Evolutionary conservation across 2,329 filamentous ascomycete genomes (phyloP).

Genomic region (Chaetomium sp.): DNA sequence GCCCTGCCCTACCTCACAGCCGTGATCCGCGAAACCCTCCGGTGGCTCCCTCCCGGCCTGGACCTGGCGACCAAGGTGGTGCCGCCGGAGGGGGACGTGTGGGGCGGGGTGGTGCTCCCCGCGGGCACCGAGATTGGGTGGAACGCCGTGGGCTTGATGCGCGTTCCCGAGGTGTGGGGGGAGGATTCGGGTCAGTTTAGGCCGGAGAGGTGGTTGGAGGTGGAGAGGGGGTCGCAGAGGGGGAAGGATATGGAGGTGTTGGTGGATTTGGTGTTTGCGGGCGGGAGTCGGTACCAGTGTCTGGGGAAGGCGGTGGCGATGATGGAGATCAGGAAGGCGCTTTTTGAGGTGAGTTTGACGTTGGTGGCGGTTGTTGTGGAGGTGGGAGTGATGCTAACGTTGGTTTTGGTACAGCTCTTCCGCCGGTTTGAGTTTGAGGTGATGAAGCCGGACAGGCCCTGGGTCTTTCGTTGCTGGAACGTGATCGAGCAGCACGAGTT

Average conservation of each 20-base stretch:
- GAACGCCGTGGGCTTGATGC: constrained; percentile 31
- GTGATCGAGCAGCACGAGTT: constrained; percentile 1
- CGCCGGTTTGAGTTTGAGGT: constrained; percentile 36
- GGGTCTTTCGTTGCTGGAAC: constrained; percentile 12
- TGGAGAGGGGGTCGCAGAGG: constrained; percentile 26
- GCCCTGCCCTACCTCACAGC: not conserved
- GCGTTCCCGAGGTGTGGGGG: constrained; percentile 37
- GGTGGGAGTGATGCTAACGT: not conserved
- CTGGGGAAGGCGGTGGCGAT: constrained; percentile 46
- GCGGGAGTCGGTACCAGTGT: constrained; percentile 42
- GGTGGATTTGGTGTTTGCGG: constrained; percentile 43
- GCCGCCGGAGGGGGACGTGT: constrained; percentile 34
- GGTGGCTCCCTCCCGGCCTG: constrained; percentile 27
- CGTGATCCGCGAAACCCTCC: constrained; percentile 11
- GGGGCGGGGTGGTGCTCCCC: constrained; percentile 35
- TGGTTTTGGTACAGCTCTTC: constrained; percentile 1
- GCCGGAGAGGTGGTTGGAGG: constrained; percentile 50
- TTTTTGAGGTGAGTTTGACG: constrained; percentile 43
- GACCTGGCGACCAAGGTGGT: constrained; percentile 32
- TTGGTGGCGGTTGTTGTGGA: not conserved
- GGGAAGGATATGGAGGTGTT: constrained; percentile 18
- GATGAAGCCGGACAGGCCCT: constrained; percentile 33
- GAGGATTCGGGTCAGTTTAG: constrained; percentile 45
- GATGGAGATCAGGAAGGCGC: constrained; percentile 47
- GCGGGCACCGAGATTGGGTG: constrained; percentile 28